These are phyloP conservation scores for Hygrophorus russula DNA, from an alignment of 768 basidiomycete species.

Conservation along the genomic window DNA sequence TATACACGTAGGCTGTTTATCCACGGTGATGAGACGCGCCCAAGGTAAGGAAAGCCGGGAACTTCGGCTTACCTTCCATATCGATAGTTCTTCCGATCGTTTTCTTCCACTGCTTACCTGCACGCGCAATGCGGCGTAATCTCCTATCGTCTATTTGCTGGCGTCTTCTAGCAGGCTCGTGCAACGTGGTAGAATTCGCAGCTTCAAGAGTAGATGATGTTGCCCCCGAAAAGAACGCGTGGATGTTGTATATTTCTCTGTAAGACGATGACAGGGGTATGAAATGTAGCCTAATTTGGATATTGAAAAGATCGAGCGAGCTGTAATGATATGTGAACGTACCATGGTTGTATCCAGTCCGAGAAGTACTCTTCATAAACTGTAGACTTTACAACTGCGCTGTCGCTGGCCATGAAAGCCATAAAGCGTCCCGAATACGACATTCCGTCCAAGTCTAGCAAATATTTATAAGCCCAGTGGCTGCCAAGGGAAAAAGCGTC, in stretches of 20 bases:
- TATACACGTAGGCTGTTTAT: slow-evolving; percentile 67
- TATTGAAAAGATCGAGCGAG: not conserved
- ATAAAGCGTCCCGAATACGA: slow-evolving; percentile 88
- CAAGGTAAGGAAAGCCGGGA: slow-evolving; percentile 1
- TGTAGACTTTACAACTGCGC: slow-evolving; percentile 82
- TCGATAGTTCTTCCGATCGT: slow-evolving; percentile 74
- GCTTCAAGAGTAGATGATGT: slow-evolving; percentile 44
- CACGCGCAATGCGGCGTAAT: slow-evolving; percentile 73
- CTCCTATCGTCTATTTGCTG: slow-evolving; percentile 56
- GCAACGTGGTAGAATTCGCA: slow-evolving; percentile 36
- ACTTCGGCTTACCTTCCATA: slow-evolving; percentile 68
- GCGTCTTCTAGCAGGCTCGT: slow-evolving; percentile 22
- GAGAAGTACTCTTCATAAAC: slow-evolving; percentile 87
- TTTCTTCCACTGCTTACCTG: slow-evolving; percentile 90
- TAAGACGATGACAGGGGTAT: slow-evolving; percentile 86
- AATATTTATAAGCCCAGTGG: slow-evolving; percentile 90
- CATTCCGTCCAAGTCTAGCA: slow-evolving; percentile 91
- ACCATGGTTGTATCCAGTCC: slow-evolving; percentile 89
- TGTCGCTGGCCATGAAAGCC: slow-evolving; percentile 77
- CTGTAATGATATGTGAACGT: slow-evolving; percentile 8
- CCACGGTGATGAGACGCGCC: not conserved
- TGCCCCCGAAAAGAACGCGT: slow-evolving; percentile 87
- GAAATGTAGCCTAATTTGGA: slow-evolving; percentile 68
- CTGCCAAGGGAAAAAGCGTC: slow-evolving; percentile 72
- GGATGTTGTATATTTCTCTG: slow-evolving; percentile 87